Base-by-base conservation (phyloP, 768 basidiomycete genomes). In the Boletus insuetus region DNA sequence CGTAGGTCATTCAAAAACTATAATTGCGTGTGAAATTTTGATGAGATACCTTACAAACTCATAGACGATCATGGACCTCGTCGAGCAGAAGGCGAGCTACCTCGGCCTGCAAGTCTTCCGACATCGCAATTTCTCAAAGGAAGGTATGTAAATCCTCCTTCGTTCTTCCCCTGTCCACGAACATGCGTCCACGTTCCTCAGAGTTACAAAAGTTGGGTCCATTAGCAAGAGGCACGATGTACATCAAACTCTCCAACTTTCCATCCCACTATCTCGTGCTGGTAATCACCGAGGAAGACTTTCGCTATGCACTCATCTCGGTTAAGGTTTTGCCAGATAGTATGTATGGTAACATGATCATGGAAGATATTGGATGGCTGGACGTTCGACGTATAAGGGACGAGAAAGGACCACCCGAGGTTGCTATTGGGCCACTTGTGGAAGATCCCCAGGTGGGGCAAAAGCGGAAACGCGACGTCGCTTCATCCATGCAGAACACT, bases 21-120 rank as follows among this genome's bases (percentile, higher is more conserved):
- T 31, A 6, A 22, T 39, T 24, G 8, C 5, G 22, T 12, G 14
- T n/a, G 49, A 49, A 57, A 52, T 6, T 40, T 37, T 46, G 43
- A 47, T 43, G 9, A 6, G n/a, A 52, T 10, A 12, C 24, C 4
- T 13, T 52, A 37, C 14, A 29, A 29, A 38, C 38, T 46, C 9
- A n/a, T 59, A 95, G 94, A 91, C 91, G 6, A 91, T 94, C 56
- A 77, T 82, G 41, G 90, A 93, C 52, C 78, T 87, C 16, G 82
- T 87, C 11, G 91, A 94, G 68, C 87, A 90, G 68, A 94, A 92
- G 64, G 89, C 87, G n/a, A 82, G 77, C 58, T 87, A 91, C 63
- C 81, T 95, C 11, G 94, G 94, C n/a, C 71, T 94, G 40, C 84
- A 85, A 66, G 84, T 81, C 53, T 88, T 82, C 70, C 82, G 85